These are phyloP conservation scores for Aspergillus costaricaensis DNA, from an alignment of 2,329 filamentous ascomycete genomes.

Conservation along the genomic window DNA sequence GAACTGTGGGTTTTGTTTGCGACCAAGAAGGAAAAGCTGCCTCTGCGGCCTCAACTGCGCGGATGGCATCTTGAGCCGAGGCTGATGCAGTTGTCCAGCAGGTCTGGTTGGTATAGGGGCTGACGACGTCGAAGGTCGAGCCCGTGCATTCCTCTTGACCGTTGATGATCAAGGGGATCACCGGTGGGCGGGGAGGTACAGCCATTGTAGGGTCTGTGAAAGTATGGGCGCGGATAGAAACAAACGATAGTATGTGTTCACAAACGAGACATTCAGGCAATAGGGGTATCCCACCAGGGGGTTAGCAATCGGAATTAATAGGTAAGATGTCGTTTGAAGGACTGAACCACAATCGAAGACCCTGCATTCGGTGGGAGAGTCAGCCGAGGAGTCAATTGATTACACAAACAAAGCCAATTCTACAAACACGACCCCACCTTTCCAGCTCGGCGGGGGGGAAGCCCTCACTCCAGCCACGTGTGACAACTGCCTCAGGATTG, in stretches of 20 bases:
- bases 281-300: not conserved
- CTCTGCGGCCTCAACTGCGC: conserved; percentile 60
- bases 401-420: not conserved
- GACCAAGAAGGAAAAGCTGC: conserved; percentile 69
- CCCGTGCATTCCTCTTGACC: conserved; percentile 35
- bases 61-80: conserved; percentile 41
- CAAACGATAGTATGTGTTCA: too few relatives aligned
- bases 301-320: not conserved
- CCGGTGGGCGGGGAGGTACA: conserved; percentile 12
- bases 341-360: not conserved
- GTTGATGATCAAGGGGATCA: conserved; percentile 43
- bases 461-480: too few relatives aligned
- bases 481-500: not conserved
- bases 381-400: not conserved
- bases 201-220: conserved; percentile 9
- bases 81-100: conserved; percentile 59
- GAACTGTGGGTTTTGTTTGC: conserved; percentile 58
- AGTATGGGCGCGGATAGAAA: not conserved
- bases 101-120: conserved; percentile 55
- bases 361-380: not conserved
- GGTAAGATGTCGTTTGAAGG: not conserved
- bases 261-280: not conserved
- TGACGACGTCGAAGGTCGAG: conserved; percentile 50
- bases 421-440: not conserved
- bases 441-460: not conserved